Conservation (phyloP, 2,329 filamentous ascomycete species). For the Phialemoniopsis sp. region DNA sequence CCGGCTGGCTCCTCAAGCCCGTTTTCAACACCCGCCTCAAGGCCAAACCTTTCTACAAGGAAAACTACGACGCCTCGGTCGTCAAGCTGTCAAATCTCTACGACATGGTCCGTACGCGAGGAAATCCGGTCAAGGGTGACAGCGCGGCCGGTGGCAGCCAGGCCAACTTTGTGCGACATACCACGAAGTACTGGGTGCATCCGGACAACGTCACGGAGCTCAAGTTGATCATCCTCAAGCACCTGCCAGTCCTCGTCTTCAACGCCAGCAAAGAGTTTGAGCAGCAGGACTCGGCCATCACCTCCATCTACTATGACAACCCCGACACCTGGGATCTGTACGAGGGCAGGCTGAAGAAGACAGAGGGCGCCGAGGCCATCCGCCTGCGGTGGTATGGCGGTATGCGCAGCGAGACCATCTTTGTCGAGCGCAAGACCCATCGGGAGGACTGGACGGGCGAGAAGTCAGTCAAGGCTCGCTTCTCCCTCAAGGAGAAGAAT, state of each 20-base stretch:
- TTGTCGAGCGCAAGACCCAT: constrained; percentile 96
- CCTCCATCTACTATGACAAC: constrained; percentile 98
- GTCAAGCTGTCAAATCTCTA: constrained; percentile 94
- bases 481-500: constrained; percentile 94
- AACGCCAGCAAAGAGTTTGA: constrained; percentile 97
- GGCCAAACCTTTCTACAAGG: constrained; percentile 96
- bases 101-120: constrained; percentile 88
- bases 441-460: constrained; percentile 99
- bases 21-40: constrained; percentile 95
- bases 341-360: constrained; percentile 92
- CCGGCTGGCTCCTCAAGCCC: constrained; percentile 85
- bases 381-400: constrained; percentile 96
- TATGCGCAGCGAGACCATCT: constrained; percentile 93
- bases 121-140: constrained; percentile 89
- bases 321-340: constrained; percentile 92
- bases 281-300: constrained; percentile 84
- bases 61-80: constrained; percentile 96
- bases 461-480: constrained; percentile 97
- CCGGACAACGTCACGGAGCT: constrained; percentile 97
- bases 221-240: constrained; percentile 96
- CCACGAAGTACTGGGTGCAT: constrained; percentile 99
- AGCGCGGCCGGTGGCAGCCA: constrained; percentile 86
- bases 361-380: constrained; percentile 94
- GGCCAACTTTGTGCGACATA: constrained; percentile 94
- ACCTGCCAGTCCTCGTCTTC: constrained; percentile 94